These are phyloP conservation scores for Hanseniaspora hatyaiensis DNA, from an alignment of 805 yeast species.

Conservation along the genomic window DNA sequence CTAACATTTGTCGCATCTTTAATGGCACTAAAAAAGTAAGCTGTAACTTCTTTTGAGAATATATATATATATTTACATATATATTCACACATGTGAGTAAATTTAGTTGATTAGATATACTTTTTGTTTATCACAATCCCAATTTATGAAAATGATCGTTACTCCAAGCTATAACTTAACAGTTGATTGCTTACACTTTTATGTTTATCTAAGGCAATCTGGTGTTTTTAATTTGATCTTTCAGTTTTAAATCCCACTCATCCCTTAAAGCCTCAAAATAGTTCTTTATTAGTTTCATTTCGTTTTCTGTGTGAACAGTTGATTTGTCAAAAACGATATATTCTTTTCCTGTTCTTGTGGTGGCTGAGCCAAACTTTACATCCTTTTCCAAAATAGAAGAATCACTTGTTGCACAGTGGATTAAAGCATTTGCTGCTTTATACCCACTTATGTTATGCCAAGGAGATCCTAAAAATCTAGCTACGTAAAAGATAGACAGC, in stretches of 20 bases:
- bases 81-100: neutral
- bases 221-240: conserved; percentile 57
- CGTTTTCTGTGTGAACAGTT: conserved; percentile 52
- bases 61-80: neutral
- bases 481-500: conserved; percentile 70
- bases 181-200: no score
- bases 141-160: no score
- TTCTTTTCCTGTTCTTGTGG: conserved; percentile 52
- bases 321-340: conserved; percentile 47
- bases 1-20: conserved; percentile 90
- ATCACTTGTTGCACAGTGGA: conserved; percentile 51
- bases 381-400: conserved; percentile 33
- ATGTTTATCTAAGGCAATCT: no score
- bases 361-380: conserved; percentile 63
- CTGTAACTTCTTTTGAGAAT: neutral
- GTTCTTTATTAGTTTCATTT: conserved; percentile 29
- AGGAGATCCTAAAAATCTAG: conserved; percentile 70
- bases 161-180: no score
- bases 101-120: neutral
- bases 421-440: conserved; percentile 78
- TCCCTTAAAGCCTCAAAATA: conserved; percentile 45
- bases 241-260: conserved; percentile 67
- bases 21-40: conserved; percentile 50
- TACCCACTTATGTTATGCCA: conserved; percentile 86
- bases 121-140: no score